phyloP scores from a whole-genome alignment of 2,329 filamentous ascomycete genomes.

The Exophiala dermatitidis region DNA sequence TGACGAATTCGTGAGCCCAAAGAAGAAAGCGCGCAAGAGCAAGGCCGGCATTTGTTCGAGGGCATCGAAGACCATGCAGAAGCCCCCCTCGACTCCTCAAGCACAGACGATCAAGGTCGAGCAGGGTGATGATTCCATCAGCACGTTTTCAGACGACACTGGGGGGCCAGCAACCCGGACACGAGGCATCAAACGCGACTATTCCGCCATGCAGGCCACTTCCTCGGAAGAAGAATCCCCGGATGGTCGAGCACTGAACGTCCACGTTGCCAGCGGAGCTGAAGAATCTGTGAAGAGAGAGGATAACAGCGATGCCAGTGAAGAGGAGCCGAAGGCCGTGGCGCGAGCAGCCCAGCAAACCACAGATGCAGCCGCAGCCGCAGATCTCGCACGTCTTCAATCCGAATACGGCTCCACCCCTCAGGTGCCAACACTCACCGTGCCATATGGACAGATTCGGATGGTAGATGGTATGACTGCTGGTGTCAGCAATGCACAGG shows the following conservation, averaged over 20 bases:
- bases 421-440: neutral
- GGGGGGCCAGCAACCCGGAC: constrained; percentile 13
- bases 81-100: neutral
- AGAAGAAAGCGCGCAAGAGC: constrained; percentile 1
- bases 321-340: neutral
- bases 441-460: neutral
- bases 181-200: constrained; percentile 20
- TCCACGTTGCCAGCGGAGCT: neutral
- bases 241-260: neutral
- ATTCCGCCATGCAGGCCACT: constrained; percentile 8
- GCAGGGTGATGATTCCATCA: constrained; percentile 33
- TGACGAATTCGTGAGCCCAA: constrained; percentile 8
- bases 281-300: neutral
- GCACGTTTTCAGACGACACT: constrained; percentile 26
- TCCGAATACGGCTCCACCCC: neutral
- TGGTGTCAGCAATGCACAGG: neutral
- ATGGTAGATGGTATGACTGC: neutral
- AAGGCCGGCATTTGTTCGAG: neutral
- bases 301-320: neutral
- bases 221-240: constrained; percentile 1
- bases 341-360: neutral
- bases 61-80: constrained; percentile 1
- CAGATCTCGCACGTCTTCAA: neutral
- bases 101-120: constrained; percentile 52
- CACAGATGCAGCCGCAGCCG: neutral